phyloP scores from a whole-genome alignment of 1,284 basidiomycete species.

The Trichosporon ovoides region DNA sequence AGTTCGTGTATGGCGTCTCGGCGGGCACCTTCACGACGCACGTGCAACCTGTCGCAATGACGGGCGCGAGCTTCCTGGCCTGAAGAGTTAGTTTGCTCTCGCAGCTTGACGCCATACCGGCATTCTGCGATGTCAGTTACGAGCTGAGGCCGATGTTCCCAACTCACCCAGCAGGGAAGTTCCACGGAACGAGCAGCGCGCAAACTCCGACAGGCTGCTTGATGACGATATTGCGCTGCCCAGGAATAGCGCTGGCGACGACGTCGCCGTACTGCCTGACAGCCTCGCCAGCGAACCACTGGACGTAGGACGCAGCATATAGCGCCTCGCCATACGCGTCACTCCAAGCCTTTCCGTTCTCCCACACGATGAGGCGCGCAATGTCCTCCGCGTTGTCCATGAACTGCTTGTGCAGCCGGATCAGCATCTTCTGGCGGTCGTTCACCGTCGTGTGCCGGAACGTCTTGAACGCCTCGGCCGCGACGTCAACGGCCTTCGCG shows the following conservation, averaged over 20 bases:
- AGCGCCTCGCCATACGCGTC: slow-evolving; percentile 75
- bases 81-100: slow-evolving; percentile 53
- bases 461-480: slow-evolving; percentile 67
- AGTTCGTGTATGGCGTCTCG: slow-evolving; percentile 89
- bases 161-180: slow-evolving; percentile 73
- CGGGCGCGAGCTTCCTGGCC: slow-evolving; percentile 55
- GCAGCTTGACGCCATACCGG: not conserved
- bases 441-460: slow-evolving; percentile 68
- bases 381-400: slow-evolving; percentile 38
- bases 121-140: not conserved
- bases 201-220: slow-evolving; percentile 80
- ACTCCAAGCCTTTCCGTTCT: slow-evolving; percentile 82
- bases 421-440: slow-evolving; percentile 32
- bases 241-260: slow-evolving; percentile 69
- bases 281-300: slow-evolving; percentile 83
- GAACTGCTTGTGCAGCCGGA: slow-evolving; percentile 34
- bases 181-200: slow-evolving; percentile 54
- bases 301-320: slow-evolving; percentile 78
- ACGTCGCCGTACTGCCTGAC: slow-evolving; percentile 67
- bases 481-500: slow-evolving; percentile 70
- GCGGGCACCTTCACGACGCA: slow-evolving; percentile 91
- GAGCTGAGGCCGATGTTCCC: not conserved
- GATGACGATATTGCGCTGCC: slow-evolving; percentile 79
- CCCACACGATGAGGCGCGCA: slow-evolving; percentile 51
- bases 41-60: slow-evolving; percentile 89